phyloP scores from a whole-genome alignment of 805 yeast species.

The Metschnikowia picachoensis region DNA sequence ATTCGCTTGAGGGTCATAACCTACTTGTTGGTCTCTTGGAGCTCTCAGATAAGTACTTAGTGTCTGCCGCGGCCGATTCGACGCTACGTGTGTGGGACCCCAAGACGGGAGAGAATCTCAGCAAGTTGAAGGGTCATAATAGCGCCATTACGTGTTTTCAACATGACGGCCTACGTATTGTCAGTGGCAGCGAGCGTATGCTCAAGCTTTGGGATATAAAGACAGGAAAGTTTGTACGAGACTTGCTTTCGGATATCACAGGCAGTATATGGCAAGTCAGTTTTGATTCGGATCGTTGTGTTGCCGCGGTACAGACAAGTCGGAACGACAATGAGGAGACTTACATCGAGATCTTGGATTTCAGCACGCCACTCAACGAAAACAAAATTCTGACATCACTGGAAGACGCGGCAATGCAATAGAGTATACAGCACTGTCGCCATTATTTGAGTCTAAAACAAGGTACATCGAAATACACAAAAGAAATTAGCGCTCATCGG shows the following conservation, averaged over 20 bases:
- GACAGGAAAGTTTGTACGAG: conserved; percentile 71
- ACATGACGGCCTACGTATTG: conserved; percentile 76
- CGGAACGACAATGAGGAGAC: conserved; percentile 53
- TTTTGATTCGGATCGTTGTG: conserved; percentile 77
- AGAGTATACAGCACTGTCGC: too few relatives aligned
- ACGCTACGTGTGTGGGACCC: conserved; percentile 94
- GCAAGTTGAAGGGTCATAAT: conserved; percentile 75
- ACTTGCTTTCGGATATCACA: conserved; percentile 66
- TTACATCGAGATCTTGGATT: conserved; percentile 80
- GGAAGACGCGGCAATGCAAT: too few relatives aligned
- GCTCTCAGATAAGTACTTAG: conserved; percentile 68
- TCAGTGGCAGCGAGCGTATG: conserved; percentile 87
- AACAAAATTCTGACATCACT: too few relatives aligned
- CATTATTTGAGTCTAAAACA: too few relatives aligned
- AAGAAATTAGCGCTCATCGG: neutral
- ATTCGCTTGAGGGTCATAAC: conserved; percentile 80
- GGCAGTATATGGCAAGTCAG: conserved; percentile 95
- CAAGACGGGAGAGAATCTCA: conserved; percentile 58
- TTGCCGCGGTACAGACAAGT: conserved; percentile 77
- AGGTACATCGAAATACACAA: too few relatives aligned
- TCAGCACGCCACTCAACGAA: conserved; percentile 38
- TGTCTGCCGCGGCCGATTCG: conserved; percentile 95
- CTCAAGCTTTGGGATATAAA: conserved; percentile 83
- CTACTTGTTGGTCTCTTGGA: conserved; percentile 86
- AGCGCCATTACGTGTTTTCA: conserved; percentile 92